Percentiles rank a stretch among this genome's conserved stretches.
phyloP scores from a whole-genome alignment of 148 eudicot genomes.

The Vaccinium macrocarpon region DNA sequence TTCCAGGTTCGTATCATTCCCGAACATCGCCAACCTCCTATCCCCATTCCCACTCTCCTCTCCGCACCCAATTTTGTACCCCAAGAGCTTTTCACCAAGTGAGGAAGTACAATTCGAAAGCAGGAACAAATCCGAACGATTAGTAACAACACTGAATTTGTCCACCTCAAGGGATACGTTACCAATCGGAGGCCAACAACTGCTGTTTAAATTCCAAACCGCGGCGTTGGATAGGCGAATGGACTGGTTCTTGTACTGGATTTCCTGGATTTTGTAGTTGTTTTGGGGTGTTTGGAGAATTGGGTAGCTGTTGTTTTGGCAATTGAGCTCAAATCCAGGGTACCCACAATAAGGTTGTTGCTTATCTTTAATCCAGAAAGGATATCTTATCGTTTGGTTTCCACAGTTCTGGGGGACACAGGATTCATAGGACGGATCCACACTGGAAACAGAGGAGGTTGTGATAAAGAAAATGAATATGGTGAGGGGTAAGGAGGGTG shows the following conservation, averaged over 20 bases:
- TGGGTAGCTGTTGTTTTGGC: slow-evolving; percentile 20
- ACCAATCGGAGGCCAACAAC: slow-evolving; percentile 20
- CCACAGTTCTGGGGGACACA: slow-evolving; percentile 37
- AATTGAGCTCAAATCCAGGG: slow-evolving; percentile 47
- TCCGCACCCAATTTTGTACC: slow-evolving; percentile 20
- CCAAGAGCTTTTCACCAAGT: not conserved
- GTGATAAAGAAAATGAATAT: slow-evolving; percentile 9
- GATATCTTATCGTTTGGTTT: slow-evolving; percentile 34
- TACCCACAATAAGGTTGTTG: slow-evolving; percentile 48
- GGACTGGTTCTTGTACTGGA: slow-evolving; percentile 25
- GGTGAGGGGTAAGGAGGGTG: slow-evolving; percentile 10
- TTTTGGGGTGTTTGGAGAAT: slow-evolving; percentile 28
- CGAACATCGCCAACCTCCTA: slow-evolving; percentile 17
- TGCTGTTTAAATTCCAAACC: not conserved
- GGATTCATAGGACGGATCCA: slow-evolving; percentile 26
- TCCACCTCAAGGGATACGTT: slow-evolving; percentile 23
- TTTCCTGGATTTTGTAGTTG: slow-evolving; percentile 21
- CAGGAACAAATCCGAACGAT: slow-evolving; percentile 18
- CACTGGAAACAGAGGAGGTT: slow-evolving; percentile 4
- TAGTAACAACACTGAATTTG: slow-evolving; percentile 10
- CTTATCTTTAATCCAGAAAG: slow-evolving; percentile 31
- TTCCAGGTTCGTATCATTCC: slow-evolving; percentile 15
- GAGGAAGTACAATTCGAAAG: slow-evolving; percentile 30
- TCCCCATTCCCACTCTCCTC: not conserved
- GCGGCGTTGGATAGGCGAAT: slow-evolving; percentile 35